Base-by-base conservation (phyloP, 768 basidiomycete species). In the Termitomyces sp. region DNA sequence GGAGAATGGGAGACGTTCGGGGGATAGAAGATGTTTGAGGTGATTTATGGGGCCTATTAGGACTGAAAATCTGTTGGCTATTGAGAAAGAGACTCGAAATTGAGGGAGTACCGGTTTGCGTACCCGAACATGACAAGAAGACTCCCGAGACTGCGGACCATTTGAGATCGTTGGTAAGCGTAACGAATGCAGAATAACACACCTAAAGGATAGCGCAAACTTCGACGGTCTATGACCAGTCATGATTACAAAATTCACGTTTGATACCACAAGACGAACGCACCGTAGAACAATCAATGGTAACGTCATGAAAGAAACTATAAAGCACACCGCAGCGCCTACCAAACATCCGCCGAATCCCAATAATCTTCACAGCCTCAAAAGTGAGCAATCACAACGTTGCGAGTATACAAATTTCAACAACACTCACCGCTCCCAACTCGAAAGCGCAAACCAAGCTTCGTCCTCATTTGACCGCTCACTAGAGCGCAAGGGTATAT, bases 91-190 rank as follows among this genome's bases (percentile, higher is more conserved):
- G 5, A 15, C 15, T 31, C 31, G n/a, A 36, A 34, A 25, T 29
- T 40, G 32, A 15, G 52, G 17, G 46, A 31, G 49, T 25, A 48
- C 25, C 31, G 10, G 5, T 54, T 46, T 17, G 69, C 88, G 68
- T 68, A 94, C 88, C 94, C 97, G 70, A 92, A 88, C 96, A 99
- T 98, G 72, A 98, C 96, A 36, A 99, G 84, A 61, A 94, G 76
- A 65, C 91, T 93, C 42, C 95, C 95, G 59, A 96, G 76, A 69
- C 92, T 93, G 69, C 37, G 34, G 42, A 37, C 56, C 51, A 48
- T 56, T 56, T 63, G 60, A 62, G 49, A 61, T 40, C 47, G 55
- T 59, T 14, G 25, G 29, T n/a, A 56, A 49, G 29, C n/a, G 32
- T 12, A 38, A 38, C 25, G 43, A 31, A 36, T 50, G 17, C 57